Percentiles rank a stretch among this genome's conserved stretches.
Conservation (phyloP, 2,329 filamentous ascomycete genomes). For the Pestalotiopsis sp. region DNA sequence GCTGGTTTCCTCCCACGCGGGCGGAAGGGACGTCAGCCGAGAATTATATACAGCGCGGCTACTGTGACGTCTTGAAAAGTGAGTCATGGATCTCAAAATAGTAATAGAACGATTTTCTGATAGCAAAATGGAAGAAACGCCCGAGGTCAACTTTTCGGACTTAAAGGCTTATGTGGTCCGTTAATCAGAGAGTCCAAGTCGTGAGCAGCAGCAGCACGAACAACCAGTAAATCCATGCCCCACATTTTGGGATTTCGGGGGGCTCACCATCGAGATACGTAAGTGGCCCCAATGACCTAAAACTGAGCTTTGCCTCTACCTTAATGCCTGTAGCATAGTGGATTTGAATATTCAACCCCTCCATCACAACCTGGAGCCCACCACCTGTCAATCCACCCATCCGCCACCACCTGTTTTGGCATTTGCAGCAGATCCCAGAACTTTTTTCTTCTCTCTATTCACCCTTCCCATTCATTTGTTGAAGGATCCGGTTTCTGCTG, state of each 20-base stretch:
- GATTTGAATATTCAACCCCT: not conserved
- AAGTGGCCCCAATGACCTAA: not conserved
- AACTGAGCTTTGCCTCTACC: not conserved
- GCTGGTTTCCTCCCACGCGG: no score
- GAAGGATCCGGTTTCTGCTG: conserved; percentile 4
- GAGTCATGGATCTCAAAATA: not conserved
- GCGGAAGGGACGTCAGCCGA: no score
- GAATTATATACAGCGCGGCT: no score
- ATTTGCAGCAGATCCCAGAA: not conserved
- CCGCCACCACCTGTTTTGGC: not conserved
- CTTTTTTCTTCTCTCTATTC: not conserved
- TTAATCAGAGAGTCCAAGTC: not conserved
- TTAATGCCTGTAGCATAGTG: not conserved
- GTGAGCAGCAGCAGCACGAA: not conserved
- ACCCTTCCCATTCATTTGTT: conserved; percentile 7
- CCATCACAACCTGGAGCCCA: not conserved
- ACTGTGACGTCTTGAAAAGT: not conserved
- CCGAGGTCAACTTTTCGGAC: not conserved
- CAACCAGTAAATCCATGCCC: not conserved
- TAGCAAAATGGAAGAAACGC: not conserved
- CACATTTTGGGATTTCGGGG: not conserved
- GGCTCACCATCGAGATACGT: no score
- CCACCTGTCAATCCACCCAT: not conserved
- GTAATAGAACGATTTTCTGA: not conserved
- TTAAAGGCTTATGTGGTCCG: not conserved